These are phyloP conservation scores for Moelleriella libera DNA, from an alignment of 2,329 filamentous ascomycete species.

Conservation along the genomic window DNA sequence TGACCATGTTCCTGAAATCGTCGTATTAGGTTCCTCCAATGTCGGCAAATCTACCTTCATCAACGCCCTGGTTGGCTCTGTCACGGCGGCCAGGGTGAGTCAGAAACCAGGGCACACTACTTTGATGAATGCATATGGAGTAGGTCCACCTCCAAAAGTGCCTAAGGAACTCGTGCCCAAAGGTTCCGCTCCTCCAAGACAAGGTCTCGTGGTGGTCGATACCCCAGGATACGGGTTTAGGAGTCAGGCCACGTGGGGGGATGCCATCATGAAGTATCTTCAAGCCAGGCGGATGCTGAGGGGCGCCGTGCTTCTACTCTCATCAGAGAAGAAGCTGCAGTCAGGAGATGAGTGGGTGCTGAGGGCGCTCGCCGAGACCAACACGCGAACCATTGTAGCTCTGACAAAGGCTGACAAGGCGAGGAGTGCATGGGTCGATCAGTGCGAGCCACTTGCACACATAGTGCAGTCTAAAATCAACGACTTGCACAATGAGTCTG, in stretches of 20 bases:
- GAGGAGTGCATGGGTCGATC: constrained; percentile 13
- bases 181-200: constrained; percentile 25
- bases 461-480: constrained; percentile 14
- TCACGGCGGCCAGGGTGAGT: constrained; percentile 32
- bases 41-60: constrained; percentile 83
- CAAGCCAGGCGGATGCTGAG: constrained; percentile 28
- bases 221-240: constrained; percentile 36
- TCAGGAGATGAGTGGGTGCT: constrained; percentile 32
- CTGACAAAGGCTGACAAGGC: constrained; percentile 44
- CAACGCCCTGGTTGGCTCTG: constrained; percentile 55
- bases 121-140: constrained; percentile 41
- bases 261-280: constrained; percentile 36
- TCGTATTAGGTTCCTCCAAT: constrained; percentile 76
- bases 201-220: constrained; percentile 35
- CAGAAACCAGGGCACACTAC: constrained; percentile 36
- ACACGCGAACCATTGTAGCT: constrained; percentile 32
- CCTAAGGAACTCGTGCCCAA: constrained; percentile 12
- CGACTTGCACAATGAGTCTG: constrained; percentile 8
- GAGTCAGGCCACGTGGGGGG: constrained; percentile 35
- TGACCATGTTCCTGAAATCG: constrained; percentile 44
- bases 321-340: constrained; percentile 36
- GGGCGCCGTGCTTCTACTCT: constrained; percentile 39
- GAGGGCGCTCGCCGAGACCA: constrained; percentile 27
- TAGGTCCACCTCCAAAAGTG: constrained; percentile 26
- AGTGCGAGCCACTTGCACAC: constrained; percentile 13